These are phyloP conservation scores for Nissolia schottii DNA, from an alignment of 306 rosid genomes.

Conservation along the genomic window DNA sequence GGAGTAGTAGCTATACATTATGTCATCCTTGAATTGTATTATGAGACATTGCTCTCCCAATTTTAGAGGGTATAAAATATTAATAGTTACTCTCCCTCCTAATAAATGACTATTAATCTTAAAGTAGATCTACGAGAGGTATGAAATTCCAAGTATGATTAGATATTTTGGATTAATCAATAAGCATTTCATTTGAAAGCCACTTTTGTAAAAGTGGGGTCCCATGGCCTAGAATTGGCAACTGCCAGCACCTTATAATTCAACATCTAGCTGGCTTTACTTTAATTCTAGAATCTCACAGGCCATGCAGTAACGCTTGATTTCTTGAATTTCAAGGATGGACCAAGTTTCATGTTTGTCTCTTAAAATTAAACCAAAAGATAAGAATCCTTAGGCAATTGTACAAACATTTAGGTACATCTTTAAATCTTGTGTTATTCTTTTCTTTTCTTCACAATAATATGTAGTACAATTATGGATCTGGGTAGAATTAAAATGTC, in stretches of 20 bases:
- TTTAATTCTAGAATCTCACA: slow-evolving; percentile 30
- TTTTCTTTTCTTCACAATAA: background rate
- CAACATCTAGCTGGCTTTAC: slow-evolving; percentile 47
- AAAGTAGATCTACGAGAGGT: background rate
- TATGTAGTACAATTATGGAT: background rate
- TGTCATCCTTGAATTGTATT: too few relatives aligned
- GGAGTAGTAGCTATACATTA: too few relatives aligned
- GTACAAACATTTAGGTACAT: slow-evolving; percentile 6
- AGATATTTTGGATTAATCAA: slow-evolving; percentile 19
- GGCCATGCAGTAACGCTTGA: slow-evolving; percentile 10
- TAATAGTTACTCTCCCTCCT: too few relatives aligned
- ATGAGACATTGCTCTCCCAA: too few relatives aligned
- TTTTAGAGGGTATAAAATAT: too few relatives aligned
- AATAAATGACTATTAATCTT: too few relatives aligned
- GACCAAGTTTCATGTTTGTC: slow-evolving; percentile 9
- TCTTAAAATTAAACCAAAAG: slow-evolving; percentile 13
- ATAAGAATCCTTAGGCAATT: slow-evolving; percentile 1
- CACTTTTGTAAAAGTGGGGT: slow-evolving; percentile 33
- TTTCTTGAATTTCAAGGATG: slow-evolving; percentile 36
- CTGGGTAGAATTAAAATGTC: background rate
- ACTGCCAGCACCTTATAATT: slow-evolving; percentile 28
- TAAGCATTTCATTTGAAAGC: slow-evolving; percentile 15
- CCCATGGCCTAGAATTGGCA: slow-evolving; percentile 18
- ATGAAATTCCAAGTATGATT: background rate
- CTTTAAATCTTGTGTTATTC: background rate